Conservation (phyloP, 768 basidiomycete species). For the Holtermannia corniformis region DNA sequence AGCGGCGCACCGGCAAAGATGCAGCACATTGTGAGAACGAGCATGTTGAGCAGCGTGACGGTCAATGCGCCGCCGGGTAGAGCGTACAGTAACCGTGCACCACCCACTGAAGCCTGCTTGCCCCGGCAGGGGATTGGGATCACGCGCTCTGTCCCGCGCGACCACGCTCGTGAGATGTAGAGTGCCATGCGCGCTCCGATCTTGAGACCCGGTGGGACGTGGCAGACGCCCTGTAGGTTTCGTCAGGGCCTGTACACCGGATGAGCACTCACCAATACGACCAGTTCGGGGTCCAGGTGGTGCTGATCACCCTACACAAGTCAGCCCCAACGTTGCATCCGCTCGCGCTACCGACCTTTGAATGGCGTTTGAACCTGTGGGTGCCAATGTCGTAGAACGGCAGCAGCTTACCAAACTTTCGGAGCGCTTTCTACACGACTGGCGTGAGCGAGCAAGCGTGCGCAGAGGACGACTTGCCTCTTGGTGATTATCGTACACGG, state of each 20-base stretch:
- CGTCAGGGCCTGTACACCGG: too few relatives aligned
- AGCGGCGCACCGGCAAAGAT: background rate
- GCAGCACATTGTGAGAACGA: background rate
- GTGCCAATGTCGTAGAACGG: background rate
- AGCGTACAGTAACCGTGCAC: background rate
- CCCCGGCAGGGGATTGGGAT: background rate
- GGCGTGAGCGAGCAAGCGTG: too few relatives aligned
- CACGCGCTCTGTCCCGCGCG: background rate
- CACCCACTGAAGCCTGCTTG: background rate
- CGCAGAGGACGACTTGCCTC: too few relatives aligned
- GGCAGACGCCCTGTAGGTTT: background rate
- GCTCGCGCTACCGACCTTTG: too few relatives aligned
- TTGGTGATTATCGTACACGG: too few relatives aligned
- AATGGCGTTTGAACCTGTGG: too few relatives aligned
- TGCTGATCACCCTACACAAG: too few relatives aligned
- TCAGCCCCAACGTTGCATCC: too few relatives aligned
- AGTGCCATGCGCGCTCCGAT: background rate
- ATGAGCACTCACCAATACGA: too few relatives aligned
- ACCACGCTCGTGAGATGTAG: background rate
- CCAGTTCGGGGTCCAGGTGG: too few relatives aligned
- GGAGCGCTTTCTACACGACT: too few relatives aligned
- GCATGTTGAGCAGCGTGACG: background rate
- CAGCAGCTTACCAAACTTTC: background rate
- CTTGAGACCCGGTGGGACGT: background rate
- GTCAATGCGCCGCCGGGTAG: background rate